Conservation (phyloP, 208 protist genomes). For the Lotmaria passim region DNA sequence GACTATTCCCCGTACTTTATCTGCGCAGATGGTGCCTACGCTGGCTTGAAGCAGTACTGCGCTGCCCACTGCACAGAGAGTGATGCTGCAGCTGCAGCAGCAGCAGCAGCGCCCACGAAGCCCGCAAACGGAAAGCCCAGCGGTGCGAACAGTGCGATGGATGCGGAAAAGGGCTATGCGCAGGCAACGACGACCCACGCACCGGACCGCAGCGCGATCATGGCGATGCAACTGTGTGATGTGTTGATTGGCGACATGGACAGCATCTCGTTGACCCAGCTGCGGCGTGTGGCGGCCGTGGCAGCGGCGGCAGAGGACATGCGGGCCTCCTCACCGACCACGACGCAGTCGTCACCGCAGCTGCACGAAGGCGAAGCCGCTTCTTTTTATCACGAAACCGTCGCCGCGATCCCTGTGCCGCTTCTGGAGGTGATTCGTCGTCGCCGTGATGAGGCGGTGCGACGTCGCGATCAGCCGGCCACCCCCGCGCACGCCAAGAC, state of each 20-base stretch:
- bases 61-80: background rate
- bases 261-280: conserved; percentile 31
- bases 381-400: conserved; percentile 27
- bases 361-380: background rate
- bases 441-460: conserved; percentile 13
- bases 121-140: too few relatives aligned
- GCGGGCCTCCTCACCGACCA: background rate
- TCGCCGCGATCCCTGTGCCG: conserved; percentile 39
- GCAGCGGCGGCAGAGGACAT: conserved; percentile 14
- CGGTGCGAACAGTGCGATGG: background rate
- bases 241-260: conserved; percentile 63
- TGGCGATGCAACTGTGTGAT: conserved; percentile 33
- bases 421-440: conserved; percentile 43
- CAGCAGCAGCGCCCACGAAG: background rate
- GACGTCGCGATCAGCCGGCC: background rate
- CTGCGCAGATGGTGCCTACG: conserved; percentile 75
- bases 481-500: background rate
- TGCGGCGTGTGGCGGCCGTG: conserved; percentile 9
- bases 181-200: background rate
- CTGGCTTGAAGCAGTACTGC: conserved; percentile 44
- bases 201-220: conserved; percentile 2
- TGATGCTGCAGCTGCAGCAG: background rate
- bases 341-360: background rate
- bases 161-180: background rate
- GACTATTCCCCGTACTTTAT: conserved; percentile 56